Conservation (phyloP, 2,329 filamentous ascomycete species). For the Colletotrichum gloeosporioides region DNA sequence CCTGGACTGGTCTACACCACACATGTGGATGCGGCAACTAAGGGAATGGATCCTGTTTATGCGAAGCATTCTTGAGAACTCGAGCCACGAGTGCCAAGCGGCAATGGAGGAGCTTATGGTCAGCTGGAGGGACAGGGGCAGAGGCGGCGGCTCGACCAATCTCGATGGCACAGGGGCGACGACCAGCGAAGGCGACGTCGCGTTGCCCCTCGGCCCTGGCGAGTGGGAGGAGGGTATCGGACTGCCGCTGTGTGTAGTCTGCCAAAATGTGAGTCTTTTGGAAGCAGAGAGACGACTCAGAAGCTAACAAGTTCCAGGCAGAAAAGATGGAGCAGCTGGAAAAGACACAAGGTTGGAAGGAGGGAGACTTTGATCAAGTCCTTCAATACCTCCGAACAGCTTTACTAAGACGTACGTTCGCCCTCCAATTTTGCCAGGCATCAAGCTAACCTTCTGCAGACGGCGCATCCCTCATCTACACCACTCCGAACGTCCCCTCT, state of each 20-base stretch:
- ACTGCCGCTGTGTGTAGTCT: slow-evolving; percentile 90
- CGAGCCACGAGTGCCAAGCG: slow-evolving; percentile 78
- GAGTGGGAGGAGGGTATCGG: slow-evolving; percentile 94
- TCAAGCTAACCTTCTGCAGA: slow-evolving; percentile 54
- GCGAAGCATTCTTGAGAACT: slow-evolving; percentile 74
- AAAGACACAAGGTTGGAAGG: slow-evolving; percentile 90
- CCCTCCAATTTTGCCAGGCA: background rate
- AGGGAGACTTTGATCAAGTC: slow-evolving; percentile 95
- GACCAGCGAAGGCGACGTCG: slow-evolving; percentile 69
- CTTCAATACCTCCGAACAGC: slow-evolving; percentile 91
- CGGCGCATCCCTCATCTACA: slow-evolving; percentile 85
- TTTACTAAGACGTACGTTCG: slow-evolving; percentile 77
- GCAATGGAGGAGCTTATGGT: slow-evolving; percentile 87
- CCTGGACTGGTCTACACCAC: slow-evolving; percentile 95
- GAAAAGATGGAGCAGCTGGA: slow-evolving; percentile 92
- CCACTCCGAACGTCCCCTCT: slow-evolving; percentile 76
- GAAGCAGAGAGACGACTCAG: background rate
- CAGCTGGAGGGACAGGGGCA: slow-evolving; percentile 77
- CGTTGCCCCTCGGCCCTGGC: slow-evolving; percentile 81
- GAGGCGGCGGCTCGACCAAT: slow-evolving; percentile 66
- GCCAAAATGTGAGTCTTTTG: slow-evolving; percentile 75
- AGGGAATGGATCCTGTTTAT: slow-evolving; percentile 89
- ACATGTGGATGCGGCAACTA: slow-evolving; percentile 88
- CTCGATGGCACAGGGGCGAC: slow-evolving; percentile 65
- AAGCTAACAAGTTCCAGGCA: slow-evolving; percentile 54